phyloP scores from a whole-genome alignment of 805 yeast species.

The Candida endomychidarum region DNA sequence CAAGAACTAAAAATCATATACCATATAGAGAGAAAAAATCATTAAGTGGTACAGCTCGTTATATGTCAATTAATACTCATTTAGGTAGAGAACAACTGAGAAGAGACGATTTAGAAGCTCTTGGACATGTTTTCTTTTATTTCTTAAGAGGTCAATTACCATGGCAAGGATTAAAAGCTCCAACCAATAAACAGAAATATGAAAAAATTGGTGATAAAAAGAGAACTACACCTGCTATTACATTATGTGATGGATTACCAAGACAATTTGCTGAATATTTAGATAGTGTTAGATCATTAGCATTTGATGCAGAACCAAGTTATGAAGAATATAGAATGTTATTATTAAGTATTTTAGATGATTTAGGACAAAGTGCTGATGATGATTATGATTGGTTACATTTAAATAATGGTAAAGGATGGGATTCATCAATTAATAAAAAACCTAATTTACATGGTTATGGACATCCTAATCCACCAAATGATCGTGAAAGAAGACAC shows the following conservation, averaged over 20 bases:
- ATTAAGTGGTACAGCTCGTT: conserved; percentile 96
- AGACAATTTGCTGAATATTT: conserved; percentile 91
- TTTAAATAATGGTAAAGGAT: conserved; percentile 90
- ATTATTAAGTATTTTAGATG: conserved; percentile 58
- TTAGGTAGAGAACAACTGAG: conserved; percentile 96
- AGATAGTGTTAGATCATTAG: conserved; percentile 81
- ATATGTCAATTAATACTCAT: conserved; percentile 97
- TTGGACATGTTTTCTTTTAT: conserved; percentile 96
- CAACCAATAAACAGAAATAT: conserved; percentile 95
- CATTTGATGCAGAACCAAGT: conserved; percentile 93
- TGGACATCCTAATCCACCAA: conserved; percentile 86
- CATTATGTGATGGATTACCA: conserved; percentile 86
- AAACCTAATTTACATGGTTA: conserved; percentile 95
- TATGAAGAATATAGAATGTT: conserved; percentile 71
- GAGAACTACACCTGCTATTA: conserved; percentile 82
- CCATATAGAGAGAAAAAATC: conserved; percentile 97
- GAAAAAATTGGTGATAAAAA: conserved; percentile 97
- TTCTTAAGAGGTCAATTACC: conserved; percentile 93
- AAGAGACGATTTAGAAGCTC: conserved; percentile 92
- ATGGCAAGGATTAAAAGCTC: conserved; percentile 99
- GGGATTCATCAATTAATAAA: conserved; percentile 88
- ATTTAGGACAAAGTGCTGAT: conserved; percentile 63
- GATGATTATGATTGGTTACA: conserved; percentile 98
- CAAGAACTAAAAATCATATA: conserved; percentile 90
- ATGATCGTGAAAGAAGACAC: conserved; percentile 46